Evolutionary conservation across 2,329 filamentous ascomycete genomes (phyloP).

Genomic region (Epichloe gansuensis): DNA sequence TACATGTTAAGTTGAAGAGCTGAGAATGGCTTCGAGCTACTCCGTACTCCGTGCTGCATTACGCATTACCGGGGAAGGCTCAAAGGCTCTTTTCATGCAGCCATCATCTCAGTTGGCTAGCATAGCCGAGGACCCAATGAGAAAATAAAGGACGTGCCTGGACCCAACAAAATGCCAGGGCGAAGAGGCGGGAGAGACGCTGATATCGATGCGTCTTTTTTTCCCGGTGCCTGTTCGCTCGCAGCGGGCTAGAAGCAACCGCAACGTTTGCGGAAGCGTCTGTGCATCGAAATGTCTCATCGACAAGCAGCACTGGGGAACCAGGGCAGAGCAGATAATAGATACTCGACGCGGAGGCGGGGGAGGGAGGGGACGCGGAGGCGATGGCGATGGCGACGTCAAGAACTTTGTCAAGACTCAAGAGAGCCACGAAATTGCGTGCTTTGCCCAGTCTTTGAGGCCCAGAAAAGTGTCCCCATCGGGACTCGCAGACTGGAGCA

Average conservation of each 20-base stretch:
- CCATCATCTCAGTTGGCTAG: too few species aligned
- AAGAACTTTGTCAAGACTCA: constrained; percentile 12
- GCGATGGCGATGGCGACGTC: not conserved
- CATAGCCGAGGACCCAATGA: too few species aligned
- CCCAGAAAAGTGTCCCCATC: not conserved
- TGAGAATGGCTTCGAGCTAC: too few species aligned
- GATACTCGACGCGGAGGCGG: not conserved
- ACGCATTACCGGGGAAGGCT: not conserved
- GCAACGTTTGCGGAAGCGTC: not conserved
- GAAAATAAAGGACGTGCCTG: too few species aligned
- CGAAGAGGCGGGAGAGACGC: too few species aligned
- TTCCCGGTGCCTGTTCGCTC: not conserved
- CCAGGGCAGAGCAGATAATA: not conserved
- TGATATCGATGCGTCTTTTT: not conserved
- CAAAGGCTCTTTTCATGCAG: not conserved
- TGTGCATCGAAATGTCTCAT: not conserved
- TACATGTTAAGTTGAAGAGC: not conserved
- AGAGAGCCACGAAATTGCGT: constrained; percentile 17
- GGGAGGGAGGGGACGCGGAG: not conserved
- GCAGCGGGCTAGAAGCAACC: too few species aligned
- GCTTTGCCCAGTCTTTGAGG: constrained; percentile 22
- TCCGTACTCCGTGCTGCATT: too few species aligned
- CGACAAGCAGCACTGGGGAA: not conserved
- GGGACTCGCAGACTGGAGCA: not conserved
- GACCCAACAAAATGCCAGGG: too few species aligned